Evolutionary conservation across 495 filamentous ascomycete genomes (phyloP).

Genomic region (Penicilliopsis zonata): DNA sequence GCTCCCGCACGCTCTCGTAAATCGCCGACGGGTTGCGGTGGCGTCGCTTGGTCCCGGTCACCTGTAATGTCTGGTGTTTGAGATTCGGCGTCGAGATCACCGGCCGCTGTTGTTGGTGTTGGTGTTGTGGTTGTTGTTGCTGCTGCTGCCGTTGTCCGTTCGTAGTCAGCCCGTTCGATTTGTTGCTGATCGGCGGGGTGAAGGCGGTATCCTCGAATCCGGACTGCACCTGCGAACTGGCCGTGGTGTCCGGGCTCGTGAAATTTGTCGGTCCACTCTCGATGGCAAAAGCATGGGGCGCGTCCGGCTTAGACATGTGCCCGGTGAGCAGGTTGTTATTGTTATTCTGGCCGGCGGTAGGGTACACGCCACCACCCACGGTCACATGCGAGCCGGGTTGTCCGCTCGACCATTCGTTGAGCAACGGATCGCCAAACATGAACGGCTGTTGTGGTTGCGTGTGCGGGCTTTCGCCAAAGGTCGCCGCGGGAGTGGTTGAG

Average conservation of each 20-base stretch:
- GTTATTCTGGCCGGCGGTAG: slow-evolving; percentile 14
- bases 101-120: slow-evolving; percentile 27
- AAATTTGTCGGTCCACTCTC: slow-evolving; percentile 51
- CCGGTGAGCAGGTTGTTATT: slow-evolving; percentile 22
- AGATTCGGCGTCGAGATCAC: slow-evolving; percentile 30
- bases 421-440: slow-evolving; percentile 35
- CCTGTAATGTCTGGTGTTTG: slow-evolving; percentile 38
- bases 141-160: no score
- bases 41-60: slow-evolving; percentile 34
- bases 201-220: slow-evolving; percentile 26
- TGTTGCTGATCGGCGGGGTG: slow-evolving; percentile 10
- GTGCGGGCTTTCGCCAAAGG: slow-evolving; percentile 31
- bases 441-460: slow-evolving; percentile 33
- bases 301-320: slow-evolving; percentile 35
- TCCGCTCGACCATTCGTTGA: slow-evolving; percentile 33
- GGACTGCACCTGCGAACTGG: slow-evolving; percentile 34
- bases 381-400: slow-evolving; percentile 25
- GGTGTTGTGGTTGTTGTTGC: no score
- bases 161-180: slow-evolving; percentile 16
- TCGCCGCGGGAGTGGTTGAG: slow-evolving; percentile 22
- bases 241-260: slow-evolving; percentile 44
- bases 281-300: slow-evolving; percentile 60
- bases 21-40: slow-evolving; percentile 69
- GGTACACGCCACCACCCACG: slow-evolving; percentile 31
- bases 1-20: slow-evolving; percentile 78